Evolutionary conservation across 1,284 basidiomycete genomes (phyloP), one percentile per base, ranked within the genome.

Genomic region (Apiotrichum porosum): DNA sequence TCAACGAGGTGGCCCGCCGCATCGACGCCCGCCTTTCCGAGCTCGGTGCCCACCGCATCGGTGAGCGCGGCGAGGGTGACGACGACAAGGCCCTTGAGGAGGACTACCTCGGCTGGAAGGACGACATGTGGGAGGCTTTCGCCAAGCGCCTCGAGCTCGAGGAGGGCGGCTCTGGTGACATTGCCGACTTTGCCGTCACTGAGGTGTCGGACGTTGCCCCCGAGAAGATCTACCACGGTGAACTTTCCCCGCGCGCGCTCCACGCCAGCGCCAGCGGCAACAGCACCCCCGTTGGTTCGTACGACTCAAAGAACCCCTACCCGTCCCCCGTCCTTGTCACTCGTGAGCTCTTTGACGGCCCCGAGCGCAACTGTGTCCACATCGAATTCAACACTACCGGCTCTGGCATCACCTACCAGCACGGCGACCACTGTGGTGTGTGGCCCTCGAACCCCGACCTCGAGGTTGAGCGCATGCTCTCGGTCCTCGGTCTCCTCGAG

Each of bases 31-130:
- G 82, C 37, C 77, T 98, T 49, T 69, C 79, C 9, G 82, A 83
- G 61, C 85, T 94, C 76, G 93, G 92, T 28, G 95, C 83, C 24
- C 75, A 80, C 51, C 83, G 91, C 52, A 88, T 98, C 44, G 93
- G 93, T 43, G 85, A 87, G 69, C 81, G 85, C 35, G 95, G 94
- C 17, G 92, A 97, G 75, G 94, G 94, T 60, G 94, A 98, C 67
- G 94, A 98, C 69, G 94, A 98, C 75, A 95, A 95, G 79, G 92
- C 88, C 68, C 94, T 98, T 89, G 94, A 98, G 73, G 95, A 98
- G 76, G 94, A 98, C 75, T 98, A 97, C 71, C 81, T 98, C n/a
- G 91, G 89, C 57, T 98, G 94, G 94, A 98, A 98, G 75, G 94
- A 98, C 69, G 81, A 79, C 62, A 93, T 97, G 91, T 97, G 92